A percentile compares a stretch with the other conserved stretches of the same genome.
These are phyloP conservation scores for Rhizophagus clarus DNA, from an alignment of 192 early-diverging fungal species.

Conservation along the genomic window DNA sequence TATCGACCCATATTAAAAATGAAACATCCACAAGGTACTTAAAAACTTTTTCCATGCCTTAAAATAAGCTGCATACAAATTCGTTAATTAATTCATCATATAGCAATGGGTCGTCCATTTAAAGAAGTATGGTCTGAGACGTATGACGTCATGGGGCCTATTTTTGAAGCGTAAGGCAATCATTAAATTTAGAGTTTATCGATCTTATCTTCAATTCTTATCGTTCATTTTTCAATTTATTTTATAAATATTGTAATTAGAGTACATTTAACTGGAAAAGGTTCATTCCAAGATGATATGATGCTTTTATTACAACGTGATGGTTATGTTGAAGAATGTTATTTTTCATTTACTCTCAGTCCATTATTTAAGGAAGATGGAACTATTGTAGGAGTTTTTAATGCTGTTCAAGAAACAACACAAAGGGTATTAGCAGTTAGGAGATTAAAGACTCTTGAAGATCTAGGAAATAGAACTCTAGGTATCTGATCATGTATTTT, in stretches of 20 bases:
- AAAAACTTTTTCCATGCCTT: too few species aligned
- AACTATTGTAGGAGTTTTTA: constrained; percentile 36
- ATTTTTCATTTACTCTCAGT: constrained; percentile 44
- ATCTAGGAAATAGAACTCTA: constrained; percentile 39
- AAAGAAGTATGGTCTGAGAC: constrained; percentile 38
- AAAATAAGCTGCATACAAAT: too few species aligned
- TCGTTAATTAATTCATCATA: not conserved
- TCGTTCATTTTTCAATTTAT: not conserved
- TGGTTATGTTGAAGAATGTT: constrained; percentile 45
- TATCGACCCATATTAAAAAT: constrained; percentile 41
- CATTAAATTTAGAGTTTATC: not conserved
- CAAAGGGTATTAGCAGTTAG: constrained; percentile 38
- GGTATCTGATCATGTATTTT: not conserved
- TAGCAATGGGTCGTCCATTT: constrained; percentile 40
- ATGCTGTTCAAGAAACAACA: constrained; percentile 42
- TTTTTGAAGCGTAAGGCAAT: constrained; percentile 35
- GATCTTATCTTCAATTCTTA: not conserved
- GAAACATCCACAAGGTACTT: constrained; percentile 43
- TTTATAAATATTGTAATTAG: not conserved
- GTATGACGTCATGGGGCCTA: constrained; percentile 34
- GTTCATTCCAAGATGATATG: constrained; percentile 17
- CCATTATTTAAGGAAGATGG: constrained; percentile 41
- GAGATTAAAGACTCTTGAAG: constrained; percentile 38
- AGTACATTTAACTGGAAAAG: constrained; percentile 5
- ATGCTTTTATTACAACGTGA: constrained; percentile 25